phyloP scores from a whole-genome alignment of 2,329 filamentous ascomycete genomes.

The Chrysosporium keratinophilum region DNA sequence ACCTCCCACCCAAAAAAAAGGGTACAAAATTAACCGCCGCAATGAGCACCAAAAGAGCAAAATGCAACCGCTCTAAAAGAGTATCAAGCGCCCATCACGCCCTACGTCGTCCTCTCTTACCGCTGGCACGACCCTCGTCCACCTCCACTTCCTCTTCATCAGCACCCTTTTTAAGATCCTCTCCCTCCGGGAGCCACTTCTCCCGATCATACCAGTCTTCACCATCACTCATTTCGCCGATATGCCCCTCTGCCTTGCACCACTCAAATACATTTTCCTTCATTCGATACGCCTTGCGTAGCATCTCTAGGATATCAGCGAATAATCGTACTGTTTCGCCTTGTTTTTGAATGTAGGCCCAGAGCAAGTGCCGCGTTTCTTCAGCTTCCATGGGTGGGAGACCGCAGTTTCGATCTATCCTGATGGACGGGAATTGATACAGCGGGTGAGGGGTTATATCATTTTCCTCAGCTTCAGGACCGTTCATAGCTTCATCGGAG shows the following conservation, averaged over 20 bases:
- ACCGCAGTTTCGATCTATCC: constrained; percentile 46
- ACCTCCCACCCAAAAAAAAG: background rate
- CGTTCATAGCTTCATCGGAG: constrained; percentile 23
- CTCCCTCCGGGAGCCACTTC: constrained; percentile 47
- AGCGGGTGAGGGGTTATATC: constrained; percentile 44
- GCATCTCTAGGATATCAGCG: constrained; percentile 45
- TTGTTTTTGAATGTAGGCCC: constrained; percentile 56
- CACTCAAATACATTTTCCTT: constrained; percentile 49
- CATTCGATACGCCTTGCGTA: constrained; percentile 51
- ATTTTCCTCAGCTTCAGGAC: constrained; percentile 45
- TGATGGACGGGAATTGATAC: constrained; percentile 44
- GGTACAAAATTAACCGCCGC: background rate
- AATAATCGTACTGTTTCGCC: constrained; percentile 52
- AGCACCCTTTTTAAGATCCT: constrained; percentile 50
- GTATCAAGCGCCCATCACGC: constrained; percentile 17
- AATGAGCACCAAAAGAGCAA: constrained; percentile 8
- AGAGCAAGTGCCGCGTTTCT: constrained; percentile 50
- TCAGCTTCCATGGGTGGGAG: constrained; percentile 51
- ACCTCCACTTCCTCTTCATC: constrained; percentile 49
- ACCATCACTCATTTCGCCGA: constrained; percentile 56
- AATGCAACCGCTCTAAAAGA: constrained; percentile 1
- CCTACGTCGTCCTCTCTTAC: constrained; percentile 33
- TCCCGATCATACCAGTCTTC: constrained; percentile 58
- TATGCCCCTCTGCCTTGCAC: constrained; percentile 53
- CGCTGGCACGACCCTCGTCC: constrained; percentile 33